A percentile compares a stretch with the other conserved stretches of the same genome.
These are phyloP conservation scores for barley (Hordeum vulgare) DNA, from an alignment of 176 grass and related monocot genomes.

Conservation along the genomic window DNA sequence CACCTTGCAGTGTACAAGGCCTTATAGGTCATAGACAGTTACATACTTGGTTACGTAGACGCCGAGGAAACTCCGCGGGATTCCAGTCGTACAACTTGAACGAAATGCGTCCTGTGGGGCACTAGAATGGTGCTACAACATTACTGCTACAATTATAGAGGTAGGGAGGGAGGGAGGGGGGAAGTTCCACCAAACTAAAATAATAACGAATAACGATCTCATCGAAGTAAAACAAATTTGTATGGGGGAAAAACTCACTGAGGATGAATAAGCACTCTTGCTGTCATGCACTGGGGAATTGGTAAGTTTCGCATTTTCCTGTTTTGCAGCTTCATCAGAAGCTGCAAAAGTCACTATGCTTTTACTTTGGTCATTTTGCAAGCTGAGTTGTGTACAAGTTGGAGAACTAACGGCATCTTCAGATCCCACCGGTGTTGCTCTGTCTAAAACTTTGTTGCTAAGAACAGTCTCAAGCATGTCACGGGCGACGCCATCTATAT, in stretches of 20 bases:
- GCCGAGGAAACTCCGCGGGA: constrained; percentile 97
- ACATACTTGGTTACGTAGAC: constrained; percentile 84
- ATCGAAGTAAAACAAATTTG: background rate
- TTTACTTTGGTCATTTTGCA: constrained; percentile 58
- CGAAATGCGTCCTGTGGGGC: constrained; percentile 92
- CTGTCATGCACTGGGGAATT: constrained; percentile 57
- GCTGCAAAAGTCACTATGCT: constrained; percentile 40
- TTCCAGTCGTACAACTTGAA: constrained; percentile 99
- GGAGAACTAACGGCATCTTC: constrained; percentile 74
- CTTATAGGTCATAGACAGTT: constrained; percentile 7
- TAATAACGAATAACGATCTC: constrained; percentile 7
- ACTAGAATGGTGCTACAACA: constrained; percentile 65
- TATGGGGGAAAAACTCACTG: constrained; percentile 37
- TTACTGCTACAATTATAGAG: constrained; percentile 13
- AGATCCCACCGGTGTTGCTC: constrained; percentile 57
- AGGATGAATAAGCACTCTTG: constrained; percentile 75
- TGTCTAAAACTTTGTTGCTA: constrained; percentile 58
- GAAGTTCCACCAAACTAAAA: background rate
- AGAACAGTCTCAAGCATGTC: constrained; percentile 49
- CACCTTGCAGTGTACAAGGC: no score
- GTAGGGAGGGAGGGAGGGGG: background rate
- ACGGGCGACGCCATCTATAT: constrained; percentile 29
- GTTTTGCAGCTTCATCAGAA: constrained; percentile 59
- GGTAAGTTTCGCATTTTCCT: constrained; percentile 45
- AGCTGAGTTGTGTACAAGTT: constrained; percentile 42